These are phyloP conservation scores for Bassia scoparia DNA, from an alignment of 148 eudicot species.

Conservation along the genomic window DNA sequence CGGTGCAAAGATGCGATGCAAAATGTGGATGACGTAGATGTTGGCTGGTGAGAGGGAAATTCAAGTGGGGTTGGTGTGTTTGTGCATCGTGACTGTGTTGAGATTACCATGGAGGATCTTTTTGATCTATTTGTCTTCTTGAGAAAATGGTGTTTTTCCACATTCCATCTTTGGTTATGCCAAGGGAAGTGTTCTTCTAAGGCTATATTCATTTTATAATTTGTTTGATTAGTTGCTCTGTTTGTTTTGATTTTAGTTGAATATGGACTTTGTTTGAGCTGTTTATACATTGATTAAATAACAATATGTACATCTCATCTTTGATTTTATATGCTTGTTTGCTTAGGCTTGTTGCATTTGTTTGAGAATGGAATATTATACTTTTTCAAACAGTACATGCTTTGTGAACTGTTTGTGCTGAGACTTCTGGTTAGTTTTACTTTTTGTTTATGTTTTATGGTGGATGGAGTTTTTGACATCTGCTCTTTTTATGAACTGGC, in stretches of 20 bases:
- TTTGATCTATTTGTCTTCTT: slow-evolving; percentile 77
- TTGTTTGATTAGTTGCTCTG: background rate
- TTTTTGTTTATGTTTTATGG: background rate
- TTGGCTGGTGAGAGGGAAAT: too few relatives aligned
- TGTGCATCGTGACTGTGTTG: slow-evolving; percentile 82
- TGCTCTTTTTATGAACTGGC: background rate
- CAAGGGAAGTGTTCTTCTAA: slow-evolving; percentile 81
- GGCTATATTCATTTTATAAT: slow-evolving; percentile 31
- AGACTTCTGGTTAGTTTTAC: background rate
- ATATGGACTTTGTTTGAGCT: too few relatives aligned
- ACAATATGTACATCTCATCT: too few relatives aligned
- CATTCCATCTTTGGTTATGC: slow-evolving; percentile 82
- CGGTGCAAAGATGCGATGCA: slow-evolving; percentile 38
- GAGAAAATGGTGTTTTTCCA: slow-evolving; percentile 54
- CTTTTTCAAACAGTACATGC: background rate
- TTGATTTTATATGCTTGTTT: too few relatives aligned
- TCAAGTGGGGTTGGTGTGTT: slow-evolving; percentile 47
- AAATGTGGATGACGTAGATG: slow-evolving; percentile 26
- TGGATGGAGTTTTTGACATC: background rate
- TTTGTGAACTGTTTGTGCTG: background rate
- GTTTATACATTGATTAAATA: background rate
- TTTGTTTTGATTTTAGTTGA: background rate
- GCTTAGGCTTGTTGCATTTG: background rate
- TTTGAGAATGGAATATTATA: background rate
- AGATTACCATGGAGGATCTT: slow-evolving; percentile 91